Percentiles rank a stretch among this genome's conserved stretches.
Conservation (phyloP, 2,329 filamentous ascomycete species). For the Stachybotrys elegans region DNA sequence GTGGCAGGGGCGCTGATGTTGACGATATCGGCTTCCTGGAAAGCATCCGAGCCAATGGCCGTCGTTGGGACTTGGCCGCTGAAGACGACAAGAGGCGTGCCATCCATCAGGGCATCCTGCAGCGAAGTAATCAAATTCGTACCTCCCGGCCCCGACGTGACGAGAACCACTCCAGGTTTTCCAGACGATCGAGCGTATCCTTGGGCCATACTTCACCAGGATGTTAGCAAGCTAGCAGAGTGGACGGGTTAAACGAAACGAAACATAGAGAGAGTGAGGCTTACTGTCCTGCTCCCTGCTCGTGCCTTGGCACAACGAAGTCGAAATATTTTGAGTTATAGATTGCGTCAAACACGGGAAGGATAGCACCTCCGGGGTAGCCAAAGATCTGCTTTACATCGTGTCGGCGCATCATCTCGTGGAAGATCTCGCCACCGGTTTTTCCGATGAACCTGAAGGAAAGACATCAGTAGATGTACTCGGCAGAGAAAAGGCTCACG, state of each 20-base stretch:
- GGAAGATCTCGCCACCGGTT: constrained; percentile 94
- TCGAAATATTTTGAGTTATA: constrained; percentile 97
- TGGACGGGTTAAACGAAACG: background rate
- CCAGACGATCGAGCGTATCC: constrained; percentile 92
- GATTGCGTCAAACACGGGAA: constrained; percentile 97
- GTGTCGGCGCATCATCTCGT: constrained; percentile 97
- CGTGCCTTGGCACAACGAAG: constrained; percentile 91
- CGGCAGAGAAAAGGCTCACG: constrained; percentile 2
- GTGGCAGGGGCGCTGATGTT: constrained; percentile 25
- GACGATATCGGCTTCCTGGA: constrained; percentile 93
- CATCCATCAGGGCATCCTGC: constrained; percentile 93
- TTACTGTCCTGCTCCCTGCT: constrained; percentile 86
- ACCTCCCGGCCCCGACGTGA: constrained; percentile 92
- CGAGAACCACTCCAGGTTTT: constrained; percentile 90
- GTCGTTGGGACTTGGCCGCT: constrained; percentile 85
- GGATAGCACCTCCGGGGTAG: constrained; percentile 92
- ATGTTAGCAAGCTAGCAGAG: background rate
- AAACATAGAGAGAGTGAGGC: background rate
- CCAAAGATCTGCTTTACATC: constrained; percentile 90
- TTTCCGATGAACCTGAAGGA: constrained; percentile 76
- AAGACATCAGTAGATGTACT: constrained; percentile 10
- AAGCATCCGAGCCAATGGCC: constrained; percentile 90
- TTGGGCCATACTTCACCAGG: constrained; percentile 69
- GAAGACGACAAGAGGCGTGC: constrained; percentile 94
- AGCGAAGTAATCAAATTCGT: constrained; percentile 96